These are phyloP conservation scores for Chlamydomonas sp. DNA, from an alignment of 139 green algal genomes.

Conservation along the genomic window DNA sequence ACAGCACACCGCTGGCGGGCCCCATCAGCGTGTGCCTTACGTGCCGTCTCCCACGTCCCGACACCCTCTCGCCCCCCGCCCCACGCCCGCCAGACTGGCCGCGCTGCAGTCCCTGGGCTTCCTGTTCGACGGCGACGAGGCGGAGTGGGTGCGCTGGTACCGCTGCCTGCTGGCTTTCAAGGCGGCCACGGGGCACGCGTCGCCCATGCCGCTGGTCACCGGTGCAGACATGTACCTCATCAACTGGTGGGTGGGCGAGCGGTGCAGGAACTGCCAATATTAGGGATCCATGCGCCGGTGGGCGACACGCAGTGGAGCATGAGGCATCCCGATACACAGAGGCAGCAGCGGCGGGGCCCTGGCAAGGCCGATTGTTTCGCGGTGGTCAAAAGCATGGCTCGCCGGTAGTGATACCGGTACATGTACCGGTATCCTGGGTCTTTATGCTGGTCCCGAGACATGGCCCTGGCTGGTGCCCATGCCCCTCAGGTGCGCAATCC, in stretches of 20 bases:
- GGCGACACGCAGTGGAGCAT: too few relatives aligned
- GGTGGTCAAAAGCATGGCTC: too few relatives aligned
- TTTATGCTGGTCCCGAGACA: too few relatives aligned
- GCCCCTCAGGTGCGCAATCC: constrained; percentile 43
- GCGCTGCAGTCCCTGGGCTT: constrained; percentile 60
- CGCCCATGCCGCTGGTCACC: constrained; percentile 49
- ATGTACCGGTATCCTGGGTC: too few relatives aligned
- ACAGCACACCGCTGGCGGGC: neutral
- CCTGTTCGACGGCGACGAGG: constrained; percentile 69
- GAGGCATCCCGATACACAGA: too few relatives aligned
- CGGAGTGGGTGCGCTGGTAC: constrained; percentile 82
- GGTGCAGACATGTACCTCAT: constrained; percentile 63
- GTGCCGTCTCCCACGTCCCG: neutral
- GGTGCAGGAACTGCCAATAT: too few relatives aligned
- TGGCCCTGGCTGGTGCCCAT: too few relatives aligned
- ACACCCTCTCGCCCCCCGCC: neutral
- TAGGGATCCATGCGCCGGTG: too few relatives aligned
- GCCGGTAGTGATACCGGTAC: too few relatives aligned
- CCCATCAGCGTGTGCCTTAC: neutral
- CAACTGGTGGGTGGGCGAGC: constrained; percentile 68
- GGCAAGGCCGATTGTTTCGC: too few relatives aligned
- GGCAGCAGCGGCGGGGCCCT: too few relatives aligned
- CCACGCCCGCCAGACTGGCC: constrained; percentile 6
- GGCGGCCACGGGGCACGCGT: constrained; percentile 59
- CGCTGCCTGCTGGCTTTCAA: constrained; percentile 59